phyloP scores from a whole-genome alignment of 2,329 filamentous ascomycete genomes.

The Thermoascus crustaceus region DNA sequence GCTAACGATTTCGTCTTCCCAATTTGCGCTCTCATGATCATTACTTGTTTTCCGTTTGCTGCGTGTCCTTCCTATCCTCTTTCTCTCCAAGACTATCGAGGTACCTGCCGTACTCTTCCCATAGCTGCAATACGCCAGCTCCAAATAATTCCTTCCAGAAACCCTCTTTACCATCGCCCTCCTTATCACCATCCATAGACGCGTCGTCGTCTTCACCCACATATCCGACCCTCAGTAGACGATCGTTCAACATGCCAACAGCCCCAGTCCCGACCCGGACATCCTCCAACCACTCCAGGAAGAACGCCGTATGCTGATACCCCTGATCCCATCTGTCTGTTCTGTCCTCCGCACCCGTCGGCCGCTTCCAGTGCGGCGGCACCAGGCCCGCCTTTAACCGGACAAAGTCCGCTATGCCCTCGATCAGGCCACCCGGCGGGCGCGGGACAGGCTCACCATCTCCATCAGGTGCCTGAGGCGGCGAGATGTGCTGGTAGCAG shows the following conservation, averaged over 20 bases:
- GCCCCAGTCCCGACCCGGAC: constrained; percentile 58
- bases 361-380: constrained; percentile 74
- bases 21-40: constrained; percentile 10
- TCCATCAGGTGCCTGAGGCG: constrained; percentile 24
- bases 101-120: constrained; percentile 59
- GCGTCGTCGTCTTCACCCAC: constrained; percentile 17
- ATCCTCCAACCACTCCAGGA: constrained; percentile 74
- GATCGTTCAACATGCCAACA: constrained; percentile 50
- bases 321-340: constrained; percentile 72
- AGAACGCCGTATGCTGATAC: constrained; percentile 87
- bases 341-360: constrained; percentile 36
- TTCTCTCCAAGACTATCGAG: constrained; percentile 30
- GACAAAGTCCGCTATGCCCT: constrained; percentile 92
- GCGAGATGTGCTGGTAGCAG: constrained; percentile 76
- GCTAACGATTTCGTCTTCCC: constrained; percentile 22
- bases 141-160: constrained; percentile 52
- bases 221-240: constrained; percentile 29
- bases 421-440: constrained; percentile 67
- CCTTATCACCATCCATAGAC: background rate
- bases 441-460: constrained; percentile 12
- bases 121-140: constrained; percentile 58
- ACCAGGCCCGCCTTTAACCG: constrained; percentile 62
- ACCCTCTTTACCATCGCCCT: constrained; percentile 4
- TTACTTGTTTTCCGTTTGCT: too few relatives aligned
- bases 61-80: background rate